A percentile compares a stretch with the other conserved stretches of the same genome.
phyloP scores from a whole-genome alignment of 2,329 filamentous ascomycete genomes.

The Grosmannia serpens region DNA sequence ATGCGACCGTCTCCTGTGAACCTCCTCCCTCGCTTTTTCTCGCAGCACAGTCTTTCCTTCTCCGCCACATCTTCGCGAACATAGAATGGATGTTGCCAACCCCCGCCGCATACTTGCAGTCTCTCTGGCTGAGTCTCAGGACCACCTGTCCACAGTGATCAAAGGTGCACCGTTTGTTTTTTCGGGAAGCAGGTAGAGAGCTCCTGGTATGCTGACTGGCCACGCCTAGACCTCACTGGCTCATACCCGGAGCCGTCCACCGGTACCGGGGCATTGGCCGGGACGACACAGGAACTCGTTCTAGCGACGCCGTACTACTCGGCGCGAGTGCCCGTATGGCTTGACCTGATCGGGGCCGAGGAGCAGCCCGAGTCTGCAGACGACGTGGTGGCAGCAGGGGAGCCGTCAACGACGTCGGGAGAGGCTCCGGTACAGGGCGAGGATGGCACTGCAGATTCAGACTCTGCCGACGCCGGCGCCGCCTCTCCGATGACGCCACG shows the following conservation, averaged over 20 bases:
- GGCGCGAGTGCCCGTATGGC: conserved; percentile 51
- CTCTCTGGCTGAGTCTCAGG: conserved; percentile 32
- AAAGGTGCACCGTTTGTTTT: conserved; percentile 31
- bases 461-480: background rate
- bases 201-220: background rate
- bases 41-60: background rate
- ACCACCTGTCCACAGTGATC: conserved; percentile 37
- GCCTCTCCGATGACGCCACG: conserved; percentile 16
- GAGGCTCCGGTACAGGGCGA: conserved; percentile 10
- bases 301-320: conserved; percentile 52
- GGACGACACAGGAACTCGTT: conserved; percentile 43
- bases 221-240: conserved; percentile 38
- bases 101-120: conserved; percentile 48
- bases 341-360: conserved; percentile 33
- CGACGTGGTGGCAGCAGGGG: background rate
- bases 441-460: background rate
- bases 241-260: conserved; percentile 15
- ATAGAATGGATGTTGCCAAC: conserved; percentile 31
- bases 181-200: background rate
- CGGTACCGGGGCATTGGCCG: conserved; percentile 31
- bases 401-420: conserved; percentile 5
- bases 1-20: background rate
- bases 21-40: background rate
- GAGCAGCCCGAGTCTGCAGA: background rate
- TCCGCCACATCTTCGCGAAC: background rate